phyloP scores from a whole-genome alignment of 2,329 filamentous ascomycete genomes.

The Xylaria sp. region DNA sequence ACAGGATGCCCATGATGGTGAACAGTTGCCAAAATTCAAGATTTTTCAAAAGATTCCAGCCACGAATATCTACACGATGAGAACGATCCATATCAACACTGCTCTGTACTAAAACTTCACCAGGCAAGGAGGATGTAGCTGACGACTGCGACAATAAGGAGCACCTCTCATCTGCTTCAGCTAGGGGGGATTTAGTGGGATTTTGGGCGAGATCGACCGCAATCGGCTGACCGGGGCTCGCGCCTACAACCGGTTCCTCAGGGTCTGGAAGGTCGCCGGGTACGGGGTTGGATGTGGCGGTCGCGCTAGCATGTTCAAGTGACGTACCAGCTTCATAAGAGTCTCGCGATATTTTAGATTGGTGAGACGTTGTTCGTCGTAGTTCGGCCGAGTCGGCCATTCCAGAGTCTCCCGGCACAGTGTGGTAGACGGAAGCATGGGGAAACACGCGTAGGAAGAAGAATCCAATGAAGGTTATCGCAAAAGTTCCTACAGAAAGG shows the following conservation, averaged over 20 bases:
- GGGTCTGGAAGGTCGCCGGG: conserved; percentile 44
- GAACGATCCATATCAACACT: conserved; percentile 78
- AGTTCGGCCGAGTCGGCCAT: conserved; percentile 54
- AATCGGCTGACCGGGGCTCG: conserved; percentile 38
- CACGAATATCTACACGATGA: conserved; percentile 90
- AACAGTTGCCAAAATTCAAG: conserved; percentile 94
- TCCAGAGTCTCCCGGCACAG: conserved; percentile 59
- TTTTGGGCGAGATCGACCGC: conserved; percentile 39
- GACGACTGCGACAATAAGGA: conserved; percentile 78
- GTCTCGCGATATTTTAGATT: conserved; percentile 54
- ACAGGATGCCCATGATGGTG: conserved; percentile 86
- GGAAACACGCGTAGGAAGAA: conserved; percentile 86
- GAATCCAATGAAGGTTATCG: conserved; percentile 79
- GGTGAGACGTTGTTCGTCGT: conserved; percentile 56
- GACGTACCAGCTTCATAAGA: conserved; percentile 75
- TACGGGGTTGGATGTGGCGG: conserved; percentile 51
- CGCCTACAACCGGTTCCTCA: conserved; percentile 37
- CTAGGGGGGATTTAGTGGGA: conserved; percentile 37
- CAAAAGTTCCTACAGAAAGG: conserved; percentile 81
- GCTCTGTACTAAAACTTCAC: conserved; percentile 65
- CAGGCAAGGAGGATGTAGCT: conserved; percentile 60
- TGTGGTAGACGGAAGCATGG: conserved; percentile 63
- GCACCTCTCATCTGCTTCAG: conserved; percentile 77
- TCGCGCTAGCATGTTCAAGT: conserved; percentile 43
- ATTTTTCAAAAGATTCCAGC: conserved; percentile 76